Evolutionary conservation across 805 yeast species (phyloP), one percentile per base, ranked within the genome.

Genomic region (Maudiozyma bulderi): DNA sequence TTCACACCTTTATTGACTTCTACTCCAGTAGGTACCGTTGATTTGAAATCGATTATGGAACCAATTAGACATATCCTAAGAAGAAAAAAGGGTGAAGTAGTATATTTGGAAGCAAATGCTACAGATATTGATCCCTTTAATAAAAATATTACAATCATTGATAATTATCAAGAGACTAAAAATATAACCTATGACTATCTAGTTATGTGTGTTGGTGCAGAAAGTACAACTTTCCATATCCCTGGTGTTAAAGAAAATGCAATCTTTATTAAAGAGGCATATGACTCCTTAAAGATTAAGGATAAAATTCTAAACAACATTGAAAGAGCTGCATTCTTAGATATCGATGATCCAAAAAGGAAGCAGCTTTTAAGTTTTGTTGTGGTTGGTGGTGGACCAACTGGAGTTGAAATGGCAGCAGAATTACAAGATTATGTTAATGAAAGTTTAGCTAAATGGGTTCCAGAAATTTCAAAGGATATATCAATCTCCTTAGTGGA

Each of bases 371-470:
- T 90, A 65, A 84, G 83, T 54, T 82, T 89, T 59, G 90, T 91
- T 53, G 95, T 91, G 53, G 95, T 93, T 57, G 98, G 98, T 61
- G 98, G 97, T 69, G 98, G 98, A 54, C 97, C 98, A 65, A 90
- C 98, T 40, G 98, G 98, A 73, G 96, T 90, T 54, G 97, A 90
- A 72, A 86, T 89, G 60, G 97, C 98, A 56, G 98, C 96, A 61
- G 98, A 91, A 70, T 74, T 90, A 60, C 93, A 86, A 71, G 98
- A 90, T 70, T 91, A 86, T 71, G 85, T 90, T 53, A 89, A 86
- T 67, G 95, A 90, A 68, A 98, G 91, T 69, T 75, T 90, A 70
- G 72, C 72, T 60, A 86, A 82, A 70, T 86, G 93, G 89, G 82
- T 86, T 71, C 97, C 97, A 40, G 84, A 77, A 60, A 78, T 90